Evolutionary conservation across 108 stramenopile genomes (phyloP), one percentile per base, ranked within the genome.

Genomic region (Skeletonema grethae): DNA sequence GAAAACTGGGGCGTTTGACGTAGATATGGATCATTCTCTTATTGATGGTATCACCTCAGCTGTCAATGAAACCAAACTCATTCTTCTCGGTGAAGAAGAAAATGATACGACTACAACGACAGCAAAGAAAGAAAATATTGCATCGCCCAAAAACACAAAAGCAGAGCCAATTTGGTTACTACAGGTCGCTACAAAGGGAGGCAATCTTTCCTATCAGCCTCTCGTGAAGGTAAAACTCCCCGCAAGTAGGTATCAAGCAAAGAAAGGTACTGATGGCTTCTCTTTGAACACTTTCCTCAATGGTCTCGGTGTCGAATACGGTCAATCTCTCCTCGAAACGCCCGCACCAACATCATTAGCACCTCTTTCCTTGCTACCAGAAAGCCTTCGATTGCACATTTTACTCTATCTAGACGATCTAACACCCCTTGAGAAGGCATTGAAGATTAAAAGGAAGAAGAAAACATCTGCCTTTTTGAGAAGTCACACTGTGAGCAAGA

Each of bases 371-470:
- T 32, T 36, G 3, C 72, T 93, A 6, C 88, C 92, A 11, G 92
- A 93, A 69, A 82, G 69, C 56, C 69, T 88, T 38, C 67, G 89
- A 20, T 84, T 90, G 76, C 84, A 85, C 28, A 82, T 93, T 43
- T 68, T 93, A 6, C 61, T 90, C n/a, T 93, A 77, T 61, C 56
- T 93, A 5, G 61, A 84, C 32, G 89, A 93, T 61, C 66, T 90
- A 41, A 61, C 68, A 20, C 79, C 88, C 1, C 56, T 93, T 36
- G 89, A 87, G 56, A 46, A 73, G n/a, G 88, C 85, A 8, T 59
- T 93, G 13, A 71, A 76, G 18, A 75, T 90, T 22, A 87, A 86
- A 35, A 82, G 83, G 75, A 67, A 81, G 18, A 88, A 85, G 45
- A 53, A 53, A 9, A 53, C 84, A 9, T 93, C 79, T 3, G 22